A percentile compares a stretch with the other conserved stretches of the same genome.
These are phyloP conservation scores for Botryobasidium botryosum DNA, from an alignment of 768 basidiomycete genomes.

Conservation along the genomic window DNA sequence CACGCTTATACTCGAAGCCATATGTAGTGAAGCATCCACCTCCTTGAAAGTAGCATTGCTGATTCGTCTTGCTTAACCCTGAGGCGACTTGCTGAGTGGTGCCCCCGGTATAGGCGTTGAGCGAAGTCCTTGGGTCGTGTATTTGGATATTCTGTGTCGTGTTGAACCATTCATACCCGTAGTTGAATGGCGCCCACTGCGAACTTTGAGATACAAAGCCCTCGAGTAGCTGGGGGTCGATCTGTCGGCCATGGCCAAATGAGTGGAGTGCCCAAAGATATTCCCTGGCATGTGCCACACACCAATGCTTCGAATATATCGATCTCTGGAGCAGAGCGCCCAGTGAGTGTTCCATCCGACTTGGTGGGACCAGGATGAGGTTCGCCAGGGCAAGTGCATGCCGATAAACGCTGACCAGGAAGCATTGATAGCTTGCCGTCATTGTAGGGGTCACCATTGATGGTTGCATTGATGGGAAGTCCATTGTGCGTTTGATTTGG, in stretches of 20 bases:
- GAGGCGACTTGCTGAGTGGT: conserved; percentile 75
- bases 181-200: conserved; percentile 44
- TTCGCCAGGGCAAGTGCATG: conserved; percentile 78
- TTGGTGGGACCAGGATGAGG: conserved; percentile 76
- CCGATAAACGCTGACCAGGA: conserved; percentile 70
- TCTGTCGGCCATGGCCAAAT: not conserved
- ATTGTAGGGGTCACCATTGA: not conserved
- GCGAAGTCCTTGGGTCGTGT: conserved; percentile 30
- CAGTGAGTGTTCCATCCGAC: conserved; percentile 60
- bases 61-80: conserved; percentile 53
- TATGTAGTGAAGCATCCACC: conserved; percentile 44
- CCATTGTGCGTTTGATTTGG: conserved; percentile 59
- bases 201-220: not conserved
- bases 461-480: conserved; percentile 38
- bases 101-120: conserved; percentile 61
- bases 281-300: too few species aligned
- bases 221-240: too few species aligned
- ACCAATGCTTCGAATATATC: conserved; percentile 64
- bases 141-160: conserved; percentile 41
- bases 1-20: conserved; percentile 50
- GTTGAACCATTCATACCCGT: conserved; percentile 51
- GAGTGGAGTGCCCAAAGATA: conserved; percentile 3
- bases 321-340: conserved; percentile 75
- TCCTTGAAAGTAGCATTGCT: conserved; percentile 49
- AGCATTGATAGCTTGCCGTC: conserved; percentile 22